A percentile compares a stretch with the other conserved stretches of the same genome.
These are phyloP conservation scores for Aspergillus tamarii DNA, from an alignment of 2,329 filamentous ascomycete genomes.

Conservation along the genomic window DNA sequence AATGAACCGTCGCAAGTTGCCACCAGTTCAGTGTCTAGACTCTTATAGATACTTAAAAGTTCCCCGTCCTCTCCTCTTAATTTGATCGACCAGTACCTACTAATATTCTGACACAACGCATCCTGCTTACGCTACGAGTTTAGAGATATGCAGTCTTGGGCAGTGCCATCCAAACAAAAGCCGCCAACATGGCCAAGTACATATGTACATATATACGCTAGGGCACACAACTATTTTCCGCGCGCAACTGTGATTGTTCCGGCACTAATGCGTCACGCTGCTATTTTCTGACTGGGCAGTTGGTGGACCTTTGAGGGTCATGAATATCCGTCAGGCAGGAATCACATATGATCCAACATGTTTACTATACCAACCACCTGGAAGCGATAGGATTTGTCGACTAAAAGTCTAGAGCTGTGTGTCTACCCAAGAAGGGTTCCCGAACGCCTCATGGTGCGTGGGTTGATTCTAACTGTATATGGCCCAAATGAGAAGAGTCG, in stretches of 20 bases:
- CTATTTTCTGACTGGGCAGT: not conserved
- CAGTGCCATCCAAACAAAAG: not conserved
- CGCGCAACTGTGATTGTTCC: not conserved
- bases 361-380: not conserved
- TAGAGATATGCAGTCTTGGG: not conserved
- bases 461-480: not conserved
- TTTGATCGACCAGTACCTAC: not conserved
- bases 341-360: not conserved
- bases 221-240: not conserved
- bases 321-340: not conserved
- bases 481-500: not conserved
- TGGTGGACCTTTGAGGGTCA: not conserved
- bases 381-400: not conserved
- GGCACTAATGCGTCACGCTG: not conserved
- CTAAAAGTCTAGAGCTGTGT: not conserved
- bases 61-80: not conserved
- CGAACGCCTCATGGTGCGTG: not conserved
- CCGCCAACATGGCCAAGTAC: not conserved
- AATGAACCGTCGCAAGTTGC: not conserved
- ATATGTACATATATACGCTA: not conserved
- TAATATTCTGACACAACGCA: not conserved
- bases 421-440: not conserved
- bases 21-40: not conserved
- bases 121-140: not conserved
- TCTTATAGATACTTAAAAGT: not conserved